These are phyloP conservation scores for Globisporangium acanthophoron DNA, from an alignment of 352 stramenopile genomes.

Conservation along the genomic window DNA sequence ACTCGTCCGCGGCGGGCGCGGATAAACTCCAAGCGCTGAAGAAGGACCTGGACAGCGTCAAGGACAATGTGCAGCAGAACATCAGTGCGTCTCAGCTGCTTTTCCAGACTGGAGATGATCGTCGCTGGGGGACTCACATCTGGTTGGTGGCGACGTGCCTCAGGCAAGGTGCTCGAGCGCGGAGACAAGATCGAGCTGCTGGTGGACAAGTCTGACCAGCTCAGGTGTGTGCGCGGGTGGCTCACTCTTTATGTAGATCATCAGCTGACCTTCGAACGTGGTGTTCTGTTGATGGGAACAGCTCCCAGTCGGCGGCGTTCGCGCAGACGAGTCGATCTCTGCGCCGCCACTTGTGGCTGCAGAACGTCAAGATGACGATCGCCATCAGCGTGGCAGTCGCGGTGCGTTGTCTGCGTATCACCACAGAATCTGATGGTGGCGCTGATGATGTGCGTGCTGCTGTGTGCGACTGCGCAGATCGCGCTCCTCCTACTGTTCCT, in stretches of 20 bases:
- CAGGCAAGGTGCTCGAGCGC: slow-evolving; percentile 78
- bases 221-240: slow-evolving; percentile 41
- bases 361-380: slow-evolving; percentile 88
- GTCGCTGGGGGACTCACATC: neutral
- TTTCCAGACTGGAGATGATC: neutral
- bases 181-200: slow-evolving; percentile 87
- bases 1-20: slow-evolving; percentile 62
- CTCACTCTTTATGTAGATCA: no score
- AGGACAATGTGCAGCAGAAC: slow-evolving; percentile 76
- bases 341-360: slow-evolving; percentile 76
- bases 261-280: no score
- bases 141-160: neutral
- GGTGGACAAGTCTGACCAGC: slow-evolving; percentile 83
- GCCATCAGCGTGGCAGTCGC: slow-evolving; percentile 58
- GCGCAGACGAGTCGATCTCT: slow-evolving; percentile 79
- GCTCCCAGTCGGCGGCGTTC: slow-evolving; percentile 76
- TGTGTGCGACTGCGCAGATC: slow-evolving; percentile 19
- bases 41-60: slow-evolving; percentile 78
- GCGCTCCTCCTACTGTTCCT: slow-evolving; percentile 45
- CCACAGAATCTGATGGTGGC: neutral
- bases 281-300: slow-evolving; percentile 10
- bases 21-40: slow-evolving; percentile 79
- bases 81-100: slow-evolving; percentile 43
- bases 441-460: neutral
- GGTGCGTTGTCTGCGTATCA: slow-evolving; percentile 28